Conservation (phyloP, 1,284 basidiomycete species). For the Ceratobasidium sp. region DNA sequence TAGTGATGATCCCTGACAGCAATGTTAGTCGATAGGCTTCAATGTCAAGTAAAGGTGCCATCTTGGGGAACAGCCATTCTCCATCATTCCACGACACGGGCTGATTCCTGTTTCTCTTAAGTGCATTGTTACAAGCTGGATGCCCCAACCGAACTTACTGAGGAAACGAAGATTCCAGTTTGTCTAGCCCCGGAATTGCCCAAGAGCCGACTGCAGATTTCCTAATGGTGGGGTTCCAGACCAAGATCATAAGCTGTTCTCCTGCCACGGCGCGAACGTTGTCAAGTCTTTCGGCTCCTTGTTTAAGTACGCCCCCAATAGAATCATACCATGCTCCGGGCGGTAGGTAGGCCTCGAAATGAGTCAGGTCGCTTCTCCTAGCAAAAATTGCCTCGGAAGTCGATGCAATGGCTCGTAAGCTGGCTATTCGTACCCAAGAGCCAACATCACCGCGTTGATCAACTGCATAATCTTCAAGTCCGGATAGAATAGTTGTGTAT, state of each 20-base stretch:
- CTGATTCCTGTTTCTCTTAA: slow-evolving; percentile 56
- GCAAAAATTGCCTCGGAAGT: slow-evolving; percentile 50
- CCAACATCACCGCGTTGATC: slow-evolving; percentile 98
- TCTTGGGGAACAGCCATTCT: slow-evolving; percentile 76
- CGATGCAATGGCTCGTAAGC: slow-evolving; percentile 69
- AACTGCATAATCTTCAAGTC: slow-evolving; percentile 90
- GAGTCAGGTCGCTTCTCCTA: slow-evolving; percentile 26
- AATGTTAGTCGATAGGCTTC: slow-evolving; percentile 71
- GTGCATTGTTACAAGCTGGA: background rate
- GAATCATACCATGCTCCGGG: slow-evolving; percentile 69
- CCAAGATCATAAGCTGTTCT: slow-evolving; percentile 66
- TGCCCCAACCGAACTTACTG: slow-evolving; percentile 60
- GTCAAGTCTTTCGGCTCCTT: slow-evolving; percentile 91
- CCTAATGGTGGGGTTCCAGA: slow-evolving; percentile 63
- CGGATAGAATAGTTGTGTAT: slow-evolving; percentile 62
- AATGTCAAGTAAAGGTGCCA: slow-evolving; percentile 76
- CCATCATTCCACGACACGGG: slow-evolving; percentile 74
- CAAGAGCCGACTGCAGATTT: slow-evolving; percentile 60
- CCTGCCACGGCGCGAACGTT: slow-evolving; percentile 88
- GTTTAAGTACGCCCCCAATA: slow-evolving; percentile 81
- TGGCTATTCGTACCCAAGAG: slow-evolving; percentile 91
- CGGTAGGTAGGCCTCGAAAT: slow-evolving; percentile 70
- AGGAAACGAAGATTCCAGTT: slow-evolving; percentile 67
- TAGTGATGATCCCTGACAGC: slow-evolving; percentile 80
- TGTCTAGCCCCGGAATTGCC: slow-evolving; percentile 63